A percentile compares a stretch with the other conserved stretches of the same genome.
These are phyloP conservation scores for Aleurites moluccanus DNA, from an alignment of 441 rosid genomes.

Conservation along the genomic window DNA sequence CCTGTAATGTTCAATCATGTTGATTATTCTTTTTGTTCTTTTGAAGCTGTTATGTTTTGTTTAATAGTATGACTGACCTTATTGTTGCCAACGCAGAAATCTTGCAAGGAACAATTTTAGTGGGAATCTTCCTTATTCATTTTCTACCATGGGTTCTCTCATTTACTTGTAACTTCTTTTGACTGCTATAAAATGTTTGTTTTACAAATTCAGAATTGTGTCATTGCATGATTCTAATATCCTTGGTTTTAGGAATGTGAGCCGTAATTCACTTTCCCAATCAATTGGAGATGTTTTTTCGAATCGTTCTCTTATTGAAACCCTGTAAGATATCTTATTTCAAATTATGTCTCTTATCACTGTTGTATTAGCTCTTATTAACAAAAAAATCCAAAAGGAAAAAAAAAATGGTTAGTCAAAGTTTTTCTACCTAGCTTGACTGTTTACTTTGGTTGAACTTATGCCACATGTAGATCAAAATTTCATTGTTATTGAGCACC, in stretches of 20 bases:
- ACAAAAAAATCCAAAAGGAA: neutral
- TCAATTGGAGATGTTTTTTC: slow-evolving; percentile 70
- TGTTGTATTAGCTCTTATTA: slow-evolving; percentile 6
- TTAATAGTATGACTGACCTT: slow-evolving; percentile 3
- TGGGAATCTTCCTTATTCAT: slow-evolving; percentile 90
- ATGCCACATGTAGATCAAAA: neutral
- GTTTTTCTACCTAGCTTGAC: neutral
- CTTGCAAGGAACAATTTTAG: slow-evolving; percentile 78
- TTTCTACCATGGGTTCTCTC: slow-evolving; percentile 70
- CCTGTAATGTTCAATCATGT: slow-evolving; percentile 55
- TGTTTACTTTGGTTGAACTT: neutral
- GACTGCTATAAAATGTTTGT: slow-evolving; percentile 23
- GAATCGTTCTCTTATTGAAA: slow-evolving; percentile 48
- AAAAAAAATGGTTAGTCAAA: neutral
- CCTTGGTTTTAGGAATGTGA: slow-evolving; percentile 65
- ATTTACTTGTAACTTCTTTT: slow-evolving; percentile 49
- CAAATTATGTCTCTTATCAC: neutral
- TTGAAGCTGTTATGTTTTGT: slow-evolving; percentile 11
- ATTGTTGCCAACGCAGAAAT: slow-evolving; percentile 56
- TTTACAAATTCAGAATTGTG: slow-evolving; percentile 9
- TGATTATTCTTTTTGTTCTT: slow-evolving; percentile 12
- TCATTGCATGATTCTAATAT: slow-evolving; percentile 20
- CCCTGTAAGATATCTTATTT: slow-evolving; percentile 59
- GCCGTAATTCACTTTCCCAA: slow-evolving; percentile 77
- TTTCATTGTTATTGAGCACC: neutral